Evolutionary conservation across 495 filamentous ascomycete species (phyloP).

Genomic region (Hyaloscypha bicolor): DNA sequence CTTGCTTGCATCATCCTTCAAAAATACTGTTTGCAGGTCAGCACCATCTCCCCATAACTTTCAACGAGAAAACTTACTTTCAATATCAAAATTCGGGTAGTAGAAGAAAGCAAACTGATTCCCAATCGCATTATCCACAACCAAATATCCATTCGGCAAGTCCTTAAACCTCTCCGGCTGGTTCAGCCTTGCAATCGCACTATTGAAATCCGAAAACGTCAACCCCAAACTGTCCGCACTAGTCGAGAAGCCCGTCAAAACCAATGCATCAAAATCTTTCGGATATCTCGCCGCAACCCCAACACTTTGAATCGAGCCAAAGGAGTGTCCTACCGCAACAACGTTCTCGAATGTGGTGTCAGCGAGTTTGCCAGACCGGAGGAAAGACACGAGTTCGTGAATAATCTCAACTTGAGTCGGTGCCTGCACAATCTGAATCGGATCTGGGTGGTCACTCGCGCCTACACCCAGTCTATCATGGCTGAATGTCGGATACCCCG

Average conservation of each 20-base stretch:
- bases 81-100: neutral
- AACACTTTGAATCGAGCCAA: slow-evolving; percentile 35
- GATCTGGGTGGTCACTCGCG: slow-evolving; percentile 39
- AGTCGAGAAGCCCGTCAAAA: slow-evolving; percentile 34
- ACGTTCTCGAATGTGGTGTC: slow-evolving; percentile 36
- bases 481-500: slow-evolving; percentile 43
- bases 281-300: slow-evolving; percentile 34
- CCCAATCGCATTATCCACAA: slow-evolving; percentile 2
- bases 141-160: slow-evolving; percentile 8
- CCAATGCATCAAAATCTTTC: slow-evolving; percentile 36
- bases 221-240: slow-evolving; percentile 13
- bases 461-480: slow-evolving; percentile 48
- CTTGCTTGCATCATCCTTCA: neutral
- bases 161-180: slow-evolving; percentile 20
- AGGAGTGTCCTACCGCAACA: slow-evolving; percentile 45
- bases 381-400: slow-evolving; percentile 36
- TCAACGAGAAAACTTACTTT: neutral
- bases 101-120: slow-evolving; percentile 5
- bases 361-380: slow-evolving; percentile 32
- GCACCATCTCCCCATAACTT: neutral
- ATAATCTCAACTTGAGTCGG: slow-evolving; percentile 42
- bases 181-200: slow-evolving; percentile 29
- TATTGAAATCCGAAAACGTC: slow-evolving; percentile 27
- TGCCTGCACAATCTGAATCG: slow-evolving; percentile 40
- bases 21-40: neutral